phyloP scores from a whole-genome alignment of 768 basidiomycete genomes.

The Mycena maculata region DNA sequence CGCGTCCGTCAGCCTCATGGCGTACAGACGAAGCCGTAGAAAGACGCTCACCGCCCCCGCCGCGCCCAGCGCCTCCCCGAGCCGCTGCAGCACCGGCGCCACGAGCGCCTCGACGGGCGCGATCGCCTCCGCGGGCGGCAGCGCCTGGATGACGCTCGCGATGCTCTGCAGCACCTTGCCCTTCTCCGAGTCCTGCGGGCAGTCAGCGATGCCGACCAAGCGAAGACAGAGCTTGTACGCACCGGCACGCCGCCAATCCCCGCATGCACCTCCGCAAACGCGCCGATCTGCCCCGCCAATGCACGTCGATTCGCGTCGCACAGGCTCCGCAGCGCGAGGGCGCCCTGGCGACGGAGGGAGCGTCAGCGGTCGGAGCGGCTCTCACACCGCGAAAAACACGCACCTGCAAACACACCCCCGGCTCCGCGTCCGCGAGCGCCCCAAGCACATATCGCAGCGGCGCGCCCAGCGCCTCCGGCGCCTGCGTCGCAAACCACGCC shows the following conservation, averaged over 20 bases:
- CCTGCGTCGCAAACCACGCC: slow-evolving; percentile 24
- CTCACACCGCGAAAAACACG: slow-evolving; percentile 50
- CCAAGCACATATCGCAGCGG: slow-evolving; percentile 31
- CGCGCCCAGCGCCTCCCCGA: slow-evolving; percentile 70
- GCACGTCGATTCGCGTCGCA: slow-evolving; percentile 92
- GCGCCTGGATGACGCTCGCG: slow-evolving; percentile 91
- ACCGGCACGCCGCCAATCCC: slow-evolving; percentile 81
- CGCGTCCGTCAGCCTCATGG: background rate
- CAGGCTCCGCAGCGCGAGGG: slow-evolving; percentile 84
- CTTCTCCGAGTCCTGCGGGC: slow-evolving; percentile 80
- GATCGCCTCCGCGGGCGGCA: slow-evolving; percentile 83
- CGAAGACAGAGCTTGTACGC: slow-evolving; percentile 35
- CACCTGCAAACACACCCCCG: slow-evolving; percentile 53
- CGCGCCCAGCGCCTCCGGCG: slow-evolving; percentile 17
- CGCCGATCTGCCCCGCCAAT: slow-evolving; percentile 83
- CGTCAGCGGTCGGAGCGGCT: slow-evolving; percentile 71
- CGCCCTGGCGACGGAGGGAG: slow-evolving; percentile 77
- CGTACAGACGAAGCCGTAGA: background rate
- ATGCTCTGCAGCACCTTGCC: slow-evolving; percentile 93
- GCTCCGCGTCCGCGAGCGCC: slow-evolving; percentile 24
- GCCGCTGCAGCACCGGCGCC: slow-evolving; percentile 75
- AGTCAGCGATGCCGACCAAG: background rate
- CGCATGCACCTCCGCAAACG: slow-evolving; percentile 87
- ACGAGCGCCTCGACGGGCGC: slow-evolving; percentile 85
- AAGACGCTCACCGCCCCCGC: slow-evolving; percentile 59